Evolutionary conservation across 768 basidiomycete genomes (phyloP).

Genomic region (Paxillus involutus): DNA sequence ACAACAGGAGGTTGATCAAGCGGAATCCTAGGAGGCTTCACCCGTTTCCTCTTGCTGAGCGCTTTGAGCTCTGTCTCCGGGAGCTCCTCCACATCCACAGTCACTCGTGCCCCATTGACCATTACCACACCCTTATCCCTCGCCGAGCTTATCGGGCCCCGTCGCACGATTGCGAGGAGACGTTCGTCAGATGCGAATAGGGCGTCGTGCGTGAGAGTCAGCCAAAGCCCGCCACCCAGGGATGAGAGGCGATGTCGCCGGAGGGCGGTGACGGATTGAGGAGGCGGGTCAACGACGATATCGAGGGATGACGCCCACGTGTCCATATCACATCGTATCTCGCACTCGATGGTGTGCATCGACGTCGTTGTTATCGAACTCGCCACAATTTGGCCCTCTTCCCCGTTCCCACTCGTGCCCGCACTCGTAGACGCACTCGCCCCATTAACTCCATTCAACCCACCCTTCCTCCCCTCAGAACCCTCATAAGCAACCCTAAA

Average conservation of each 20-base stretch:
- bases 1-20: conserved; percentile 91
- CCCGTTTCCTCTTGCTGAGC: conserved; percentile 79
- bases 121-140: conserved; percentile 83
- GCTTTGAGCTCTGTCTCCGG: conserved; percentile 83
- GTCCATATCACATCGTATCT: conserved; percentile 89
- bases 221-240: conserved; percentile 91
- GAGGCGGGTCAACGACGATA: conserved; percentile 91
- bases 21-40: conserved; percentile 83
- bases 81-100: conserved; percentile 87
- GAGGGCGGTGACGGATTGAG: conserved; percentile 77
- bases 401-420: conserved; percentile 24
- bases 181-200: conserved; percentile 77
- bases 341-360: conserved; percentile 74
- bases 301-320: conserved; percentile 84
- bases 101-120: conserved; percentile 84
- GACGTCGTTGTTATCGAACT: conserved; percentile 10
- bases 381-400: conserved; percentile 5
- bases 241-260: conserved; percentile 83
- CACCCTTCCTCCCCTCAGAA: conserved; percentile 47
- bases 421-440: conserved; percentile 4
- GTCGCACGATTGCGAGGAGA: conserved; percentile 70
- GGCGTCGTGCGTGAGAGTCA: conserved; percentile 86
- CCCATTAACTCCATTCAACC: conserved; percentile 20
- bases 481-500: conserved; percentile 87
- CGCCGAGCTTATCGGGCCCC: conserved; percentile 55